Evolutionary conservation across 257 asterid genomes (phyloP), one percentile per base, ranked within the genome.

Genomic region (Ilex aquifolium): DNA sequence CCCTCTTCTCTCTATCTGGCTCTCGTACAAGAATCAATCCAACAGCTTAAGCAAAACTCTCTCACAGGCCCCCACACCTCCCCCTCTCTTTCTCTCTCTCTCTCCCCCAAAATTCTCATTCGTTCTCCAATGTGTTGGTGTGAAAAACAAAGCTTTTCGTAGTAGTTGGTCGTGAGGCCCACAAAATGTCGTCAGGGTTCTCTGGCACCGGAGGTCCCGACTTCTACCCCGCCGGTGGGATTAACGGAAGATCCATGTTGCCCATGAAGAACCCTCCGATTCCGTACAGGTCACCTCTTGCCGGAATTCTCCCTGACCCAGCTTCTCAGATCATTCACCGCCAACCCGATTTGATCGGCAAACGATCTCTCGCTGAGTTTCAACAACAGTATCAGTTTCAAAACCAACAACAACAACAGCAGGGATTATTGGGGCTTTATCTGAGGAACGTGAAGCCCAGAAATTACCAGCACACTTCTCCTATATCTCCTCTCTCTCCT

Each of bases 401-500:
- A 13, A 81, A 75, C 68, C 84, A 76, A 29, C 83, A 72, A 52
- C 83, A 69, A 61, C 77, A 76, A 8, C 76, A 81, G 31, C 27
- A 21, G 27, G 27, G 27, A 21, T 21, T 21, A 21, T 57, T 78
- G 10, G 91, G 86, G 5, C 65, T 87, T 63, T 78, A 77, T 74
- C 74, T 80, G 31, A 82, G 97, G 36, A 87, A 79, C 87, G 92
- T 87, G 63, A 90, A 80, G 71, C 79, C 66, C 14, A 81, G 95
- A 65, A 69, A 72, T 66, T 82, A 75, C 66, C 87, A 77, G 14
- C 83, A 76, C 13, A 54, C 80, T 2, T 79, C 90, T 5, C 93
- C 88, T 56, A 65, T 82, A 4, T 80, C 88, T 31, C 80, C 90
- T 7, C 71, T 75, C 32, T 82, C 89, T 66, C 80, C 85, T 42